A percentile compares a stretch with the other conserved stretches of the same genome.
Evolutionary conservation across 2,329 filamentous ascomycete genomes (phyloP).

Genomic region (Purpureocillium lavendulum): DNA sequence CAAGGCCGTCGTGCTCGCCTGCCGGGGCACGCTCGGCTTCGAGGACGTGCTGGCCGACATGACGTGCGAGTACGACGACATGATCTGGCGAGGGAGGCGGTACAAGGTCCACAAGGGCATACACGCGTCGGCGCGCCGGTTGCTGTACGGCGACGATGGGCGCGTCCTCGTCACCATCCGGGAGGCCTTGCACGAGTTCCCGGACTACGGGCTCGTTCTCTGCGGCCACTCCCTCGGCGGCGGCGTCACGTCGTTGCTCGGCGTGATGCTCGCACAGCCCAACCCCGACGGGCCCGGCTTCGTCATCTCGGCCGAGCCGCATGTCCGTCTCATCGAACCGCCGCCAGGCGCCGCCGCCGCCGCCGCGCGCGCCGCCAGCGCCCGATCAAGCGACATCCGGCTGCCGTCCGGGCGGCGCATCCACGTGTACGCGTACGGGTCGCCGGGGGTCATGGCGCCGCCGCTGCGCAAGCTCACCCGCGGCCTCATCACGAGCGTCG

Average conservation of each 20-base stretch:
- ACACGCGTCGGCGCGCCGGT: slow-evolving; percentile 59
- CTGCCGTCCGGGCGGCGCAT: slow-evolving; percentile 62
- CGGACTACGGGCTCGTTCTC: slow-evolving; percentile 61
- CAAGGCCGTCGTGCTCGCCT: slow-evolving; percentile 64
- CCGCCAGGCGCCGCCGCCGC: slow-evolving; percentile 19
- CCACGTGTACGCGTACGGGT: slow-evolving; percentile 73
- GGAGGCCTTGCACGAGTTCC: slow-evolving; percentile 56
- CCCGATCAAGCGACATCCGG: slow-evolving; percentile 27
- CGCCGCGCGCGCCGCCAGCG: slow-evolving; percentile 2
- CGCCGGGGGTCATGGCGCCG: slow-evolving; percentile 64
- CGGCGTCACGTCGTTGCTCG: slow-evolving; percentile 60
- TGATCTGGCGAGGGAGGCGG: slow-evolving; percentile 52
- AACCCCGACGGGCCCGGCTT: slow-evolving; percentile 47
- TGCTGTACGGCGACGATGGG: slow-evolving; percentile 60
- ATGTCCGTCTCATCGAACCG: slow-evolving; percentile 26
- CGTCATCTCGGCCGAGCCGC: slow-evolving; percentile 47
- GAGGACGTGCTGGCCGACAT: slow-evolving; percentile 67
- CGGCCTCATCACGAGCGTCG: slow-evolving; percentile 65
- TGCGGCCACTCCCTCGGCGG: slow-evolving; percentile 64
- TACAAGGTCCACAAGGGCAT: slow-evolving; percentile 71
- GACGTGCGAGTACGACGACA: slow-evolving; percentile 64
- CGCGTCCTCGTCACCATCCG: slow-evolving; percentile 58
- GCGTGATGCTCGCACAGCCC: slow-evolving; percentile 62
- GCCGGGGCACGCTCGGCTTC: slow-evolving; percentile 63
- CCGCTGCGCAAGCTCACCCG: slow-evolving; percentile 61